Evolutionary conservation across 78 protist species (phyloP).

Genomic region (Pigoraptor vietnamica): DNA sequence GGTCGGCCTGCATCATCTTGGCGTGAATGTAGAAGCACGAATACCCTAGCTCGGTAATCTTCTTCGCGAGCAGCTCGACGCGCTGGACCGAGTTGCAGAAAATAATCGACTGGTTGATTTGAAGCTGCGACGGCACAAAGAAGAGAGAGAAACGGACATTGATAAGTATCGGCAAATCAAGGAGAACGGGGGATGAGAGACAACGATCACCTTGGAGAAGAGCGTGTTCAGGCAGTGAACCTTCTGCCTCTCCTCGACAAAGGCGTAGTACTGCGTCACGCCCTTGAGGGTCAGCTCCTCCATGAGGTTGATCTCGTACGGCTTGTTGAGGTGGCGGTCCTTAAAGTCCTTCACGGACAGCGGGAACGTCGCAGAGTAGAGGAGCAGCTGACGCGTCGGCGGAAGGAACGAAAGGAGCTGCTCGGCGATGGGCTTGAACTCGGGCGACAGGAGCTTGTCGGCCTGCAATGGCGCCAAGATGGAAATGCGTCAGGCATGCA

Average conservation of each 20-base stretch:
- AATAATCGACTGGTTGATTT: conserved; percentile 96
- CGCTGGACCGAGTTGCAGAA: conserved; percentile 95
- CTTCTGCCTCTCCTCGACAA: conserved; percentile 95
- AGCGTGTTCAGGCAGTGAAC: conserved; percentile 95
- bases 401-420: conserved; percentile 69
- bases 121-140: neutral
- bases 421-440: conserved; percentile 84
- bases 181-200: neutral
- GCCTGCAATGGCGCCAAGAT: conserved; percentile 79
- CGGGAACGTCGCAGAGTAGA: conserved; percentile 98
- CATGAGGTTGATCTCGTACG: conserved; percentile 95
- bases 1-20: conserved; percentile 26
- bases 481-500: too few species aligned
- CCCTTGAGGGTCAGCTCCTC: conserved; percentile 25
- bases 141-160: neutral
- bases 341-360: conserved; percentile 78
- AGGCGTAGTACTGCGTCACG: conserved; percentile 66
- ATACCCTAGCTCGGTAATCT: neutral
- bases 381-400: conserved; percentile 73
- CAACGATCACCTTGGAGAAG: conserved; percentile 68
- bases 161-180: too few species aligned
- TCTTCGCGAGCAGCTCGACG: neutral
- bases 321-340: conserved; percentile 70
- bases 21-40: neutral
- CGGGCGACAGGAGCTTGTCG: conserved; percentile 93